phyloP scores from a whole-genome alignment of 2,329 filamentous ascomycete genomes.

The Drechmeria coniospora region DNA sequence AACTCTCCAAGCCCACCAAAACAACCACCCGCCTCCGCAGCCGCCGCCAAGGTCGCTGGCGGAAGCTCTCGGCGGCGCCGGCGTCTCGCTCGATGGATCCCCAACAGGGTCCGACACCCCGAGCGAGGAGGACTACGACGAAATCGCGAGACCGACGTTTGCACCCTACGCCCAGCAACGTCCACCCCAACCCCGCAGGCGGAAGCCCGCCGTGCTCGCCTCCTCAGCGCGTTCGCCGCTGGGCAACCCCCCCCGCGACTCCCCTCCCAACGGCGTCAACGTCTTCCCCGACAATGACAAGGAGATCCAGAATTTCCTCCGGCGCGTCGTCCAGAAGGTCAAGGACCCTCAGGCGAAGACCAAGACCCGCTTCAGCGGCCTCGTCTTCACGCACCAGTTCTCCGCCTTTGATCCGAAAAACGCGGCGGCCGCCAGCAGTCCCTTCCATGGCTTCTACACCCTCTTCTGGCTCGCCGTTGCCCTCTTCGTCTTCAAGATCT shows the following conservation, averaged over 20 bases:
- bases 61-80: constrained; percentile 12
- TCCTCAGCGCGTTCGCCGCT: too few relatives aligned
- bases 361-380: constrained; percentile 22
- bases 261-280: constrained; percentile 11
- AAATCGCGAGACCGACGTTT: constrained; percentile 15
- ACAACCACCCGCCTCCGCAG: constrained; percentile 1
- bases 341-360: constrained; percentile 7
- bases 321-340: constrained; percentile 9
- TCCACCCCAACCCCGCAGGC: too few relatives aligned
- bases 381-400: constrained; percentile 59
- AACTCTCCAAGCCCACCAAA: too few relatives aligned
- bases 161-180: constrained; percentile 4
- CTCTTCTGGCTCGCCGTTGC: constrained; percentile 62
- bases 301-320: constrained; percentile 13
- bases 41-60: constrained; percentile 10
- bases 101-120: constrained; percentile 20
- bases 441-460: constrained; percentile 67
- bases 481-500: constrained; percentile 51
- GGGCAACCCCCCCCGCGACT: too few relatives aligned
- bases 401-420: constrained; percentile 64
- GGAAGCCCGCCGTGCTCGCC: too few relatives aligned
- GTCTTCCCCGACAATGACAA: constrained; percentile 15
- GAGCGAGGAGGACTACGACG: constrained; percentile 31
- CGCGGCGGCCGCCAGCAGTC: constrained; percentile 44
- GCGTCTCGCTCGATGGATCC: constrained; percentile 8